Evolutionary conservation across 2,329 filamentous ascomycete genomes (phyloP), one percentile per base, ranked within the genome.

Genomic region (Verticillium dahliae): DNA sequence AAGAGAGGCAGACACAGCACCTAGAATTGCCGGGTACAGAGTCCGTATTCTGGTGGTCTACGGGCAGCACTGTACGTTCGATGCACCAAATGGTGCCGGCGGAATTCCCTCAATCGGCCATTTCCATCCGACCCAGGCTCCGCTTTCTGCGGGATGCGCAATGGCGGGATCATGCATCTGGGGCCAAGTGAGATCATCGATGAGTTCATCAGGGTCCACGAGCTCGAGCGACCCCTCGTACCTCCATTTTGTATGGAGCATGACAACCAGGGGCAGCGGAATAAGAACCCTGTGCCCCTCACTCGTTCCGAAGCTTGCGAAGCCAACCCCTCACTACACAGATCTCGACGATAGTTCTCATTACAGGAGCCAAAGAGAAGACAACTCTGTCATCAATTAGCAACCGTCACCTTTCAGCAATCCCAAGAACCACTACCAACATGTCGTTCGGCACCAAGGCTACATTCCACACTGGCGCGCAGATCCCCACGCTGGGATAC

Each of bases 381-480:
- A 27, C 27, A 27, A 27, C n/a, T 9, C 45, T 5, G 7, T 7
- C 18, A 6, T 18, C 18, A 50, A 27, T 27, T 27, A 27, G 27
- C 27, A 27, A 27, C 27, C 3, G 27, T 9, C 45, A 60, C 58
- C 37, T 27, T 27, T 27, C n/a, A 58, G 14, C 34, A 34, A 39
- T 5, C 38, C 10, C 4, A 10, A 58, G 58, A 52, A 39, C 27
- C 34, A 41, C 6, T 18, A 11, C 65, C 22, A 70, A 59, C 65
- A 87, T 88, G 85, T 87, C 85, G 70, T 75, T 78, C 70, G 81
- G 77, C 62, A 75, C 72, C 67, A 78, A 84, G 73, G 82, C 85
- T 67, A 84, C 82, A 64, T 81, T 87, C 69, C 86, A 82, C 77
- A 81, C 83, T 60, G 88, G 89, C 66, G 82, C 84, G 70, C 85